Evolutionary conservation across 176 grass and related monocot species (phyloP).

Genomic region (Musa beccarii): DNA sequence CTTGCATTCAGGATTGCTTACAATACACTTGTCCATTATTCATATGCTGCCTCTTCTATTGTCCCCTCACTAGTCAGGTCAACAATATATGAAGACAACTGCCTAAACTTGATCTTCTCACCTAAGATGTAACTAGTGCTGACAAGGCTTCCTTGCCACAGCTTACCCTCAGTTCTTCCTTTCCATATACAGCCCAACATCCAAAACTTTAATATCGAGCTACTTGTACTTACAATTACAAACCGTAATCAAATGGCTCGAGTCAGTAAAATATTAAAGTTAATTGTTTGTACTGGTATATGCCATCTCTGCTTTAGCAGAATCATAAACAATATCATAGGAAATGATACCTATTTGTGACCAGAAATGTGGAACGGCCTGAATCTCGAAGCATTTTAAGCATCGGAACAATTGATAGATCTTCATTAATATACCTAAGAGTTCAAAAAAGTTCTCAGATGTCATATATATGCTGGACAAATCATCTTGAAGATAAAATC

Average conservation of each 20-base stretch:
- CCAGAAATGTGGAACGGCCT: slow-evolving; percentile 77
- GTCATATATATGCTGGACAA: neutral
- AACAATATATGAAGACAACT: too few species aligned
- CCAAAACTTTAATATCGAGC: too few species aligned
- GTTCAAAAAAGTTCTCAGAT: slow-evolving; percentile 22
- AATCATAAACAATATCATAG: slow-evolving; percentile 6
- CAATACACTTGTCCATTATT: neutral
- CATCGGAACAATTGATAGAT: slow-evolving; percentile 85
- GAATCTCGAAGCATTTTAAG: slow-evolving; percentile 89
- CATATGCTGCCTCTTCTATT: neutral
- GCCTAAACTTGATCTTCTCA: too few species aligned
- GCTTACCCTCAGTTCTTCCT: neutral
- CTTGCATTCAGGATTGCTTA: neutral
- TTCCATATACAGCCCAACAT: too few species aligned
- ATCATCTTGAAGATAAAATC: neutral
- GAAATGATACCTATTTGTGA: slow-evolving; percentile 72
- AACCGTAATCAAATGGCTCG: neutral
- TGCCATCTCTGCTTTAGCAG: neutral
- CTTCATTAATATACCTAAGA: slow-evolving; percentile 88
- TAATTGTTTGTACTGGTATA: neutral
- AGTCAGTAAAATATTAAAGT: neutral
- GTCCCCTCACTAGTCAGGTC: too few species aligned
- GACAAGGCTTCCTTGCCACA: too few species aligned
- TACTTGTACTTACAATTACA: neutral
- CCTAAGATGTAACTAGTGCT: too few species aligned